Evolutionary conservation across 768 basidiomycete species (phyloP).

Genomic region (Boletellus sp.): DNA sequence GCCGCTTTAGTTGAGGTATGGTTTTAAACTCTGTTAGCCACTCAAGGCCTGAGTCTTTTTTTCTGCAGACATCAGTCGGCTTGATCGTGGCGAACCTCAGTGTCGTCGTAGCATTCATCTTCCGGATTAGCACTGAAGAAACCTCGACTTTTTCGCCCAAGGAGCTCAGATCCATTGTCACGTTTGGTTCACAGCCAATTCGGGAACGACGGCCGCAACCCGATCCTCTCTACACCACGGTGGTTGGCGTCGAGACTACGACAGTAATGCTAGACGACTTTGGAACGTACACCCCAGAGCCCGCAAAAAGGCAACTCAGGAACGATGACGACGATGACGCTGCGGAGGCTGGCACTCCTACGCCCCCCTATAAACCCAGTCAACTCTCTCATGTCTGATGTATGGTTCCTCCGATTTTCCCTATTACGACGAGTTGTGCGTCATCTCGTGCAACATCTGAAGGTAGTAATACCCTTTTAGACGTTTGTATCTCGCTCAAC

Average conservation of each 20-base stretch:
- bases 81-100: conserved; percentile 6
- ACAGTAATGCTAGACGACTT: not conserved
- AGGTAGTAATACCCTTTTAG: too few species aligned
- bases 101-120: conserved; percentile 4
- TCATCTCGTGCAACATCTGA: too few species aligned
- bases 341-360: not conserved
- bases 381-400: not conserved
- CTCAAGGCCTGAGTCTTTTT: not conserved
- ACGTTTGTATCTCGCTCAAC: too few species aligned
- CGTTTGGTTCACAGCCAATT: not conserved
- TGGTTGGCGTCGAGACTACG: not conserved
- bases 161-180: not conserved
- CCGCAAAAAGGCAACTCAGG: not conserved
- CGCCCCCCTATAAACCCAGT: not conserved
- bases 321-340: not conserved
- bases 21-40: not conserved
- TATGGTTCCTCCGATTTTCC: too few species aligned
- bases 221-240: not conserved
- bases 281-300: not conserved
- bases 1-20: conserved; percentile 1
- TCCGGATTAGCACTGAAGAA: conserved; percentile 5
- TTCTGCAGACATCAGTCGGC: not conserved
- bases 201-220: not conserved
- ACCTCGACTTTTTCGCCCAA: not conserved
- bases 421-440: too few species aligned